Percentiles rank a stretch among this genome's conserved stretches.
These are phyloP conservation scores for Magnusiomyces tetraspermus DNA, from an alignment of 1,139 yeast genomes.

Conservation along the genomic window DNA sequence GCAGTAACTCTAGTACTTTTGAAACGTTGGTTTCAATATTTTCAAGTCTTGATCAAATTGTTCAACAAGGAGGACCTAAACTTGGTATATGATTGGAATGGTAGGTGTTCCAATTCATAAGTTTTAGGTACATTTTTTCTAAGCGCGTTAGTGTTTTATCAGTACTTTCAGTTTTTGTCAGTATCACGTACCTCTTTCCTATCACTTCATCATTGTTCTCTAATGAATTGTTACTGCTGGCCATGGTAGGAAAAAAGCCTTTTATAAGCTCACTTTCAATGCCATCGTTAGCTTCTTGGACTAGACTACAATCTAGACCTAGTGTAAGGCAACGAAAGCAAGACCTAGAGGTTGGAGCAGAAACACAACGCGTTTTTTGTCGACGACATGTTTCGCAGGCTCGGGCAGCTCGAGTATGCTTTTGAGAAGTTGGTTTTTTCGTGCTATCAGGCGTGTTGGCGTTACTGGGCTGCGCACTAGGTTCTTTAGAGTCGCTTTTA, in stretches of 20 bases:
- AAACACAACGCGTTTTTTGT: slow-evolving; percentile 56
- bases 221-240: neutral
- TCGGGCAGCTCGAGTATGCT: slow-evolving; percentile 28
- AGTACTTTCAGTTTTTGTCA: too few relatives aligned
- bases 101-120: slow-evolving; percentile 30
- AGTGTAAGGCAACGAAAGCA: slow-evolving; percentile 52
- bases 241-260: neutral
- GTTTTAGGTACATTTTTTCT: too few relatives aligned
- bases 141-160: too few relatives aligned
- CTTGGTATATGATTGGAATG: slow-evolving; percentile 3
- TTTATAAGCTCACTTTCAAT: neutral
- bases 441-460: too few relatives aligned
- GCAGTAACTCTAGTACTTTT: slow-evolving; percentile 21
- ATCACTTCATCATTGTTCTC: slow-evolving; percentile 12
- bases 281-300: slow-evolving; percentile 15
- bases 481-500: neutral
- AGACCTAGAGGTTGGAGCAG: slow-evolving; percentile 38
- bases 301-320: slow-evolving; percentile 44
- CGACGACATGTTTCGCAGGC: slow-evolving; percentile 54
- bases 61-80: neutral
- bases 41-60: slow-evolving; percentile 19
- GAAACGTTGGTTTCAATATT: slow-evolving; percentile 21
- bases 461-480: too few relatives aligned
- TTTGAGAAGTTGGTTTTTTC: neutral
- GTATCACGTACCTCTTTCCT: slow-evolving; percentile 8